Percentiles rank a stretch among this genome's conserved stretches.
Conservation (phyloP, 164 flowering plant genomes). For the Platanus orientalis region DNA sequence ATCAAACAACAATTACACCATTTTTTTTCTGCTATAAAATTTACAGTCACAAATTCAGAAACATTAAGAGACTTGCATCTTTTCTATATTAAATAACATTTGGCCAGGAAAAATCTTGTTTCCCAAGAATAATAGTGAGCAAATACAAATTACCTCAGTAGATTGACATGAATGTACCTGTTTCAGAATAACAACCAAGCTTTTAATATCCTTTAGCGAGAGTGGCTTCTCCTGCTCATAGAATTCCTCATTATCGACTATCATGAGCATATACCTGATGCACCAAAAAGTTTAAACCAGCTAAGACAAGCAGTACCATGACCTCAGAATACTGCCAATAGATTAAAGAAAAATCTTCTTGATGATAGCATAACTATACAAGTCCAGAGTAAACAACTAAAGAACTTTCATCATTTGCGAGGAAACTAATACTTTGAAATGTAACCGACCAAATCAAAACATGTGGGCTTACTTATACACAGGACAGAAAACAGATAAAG, state of each 20-base stretch:
- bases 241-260: conserved; percentile 95
- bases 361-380: background rate
- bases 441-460: background rate
- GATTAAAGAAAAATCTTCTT: background rate
- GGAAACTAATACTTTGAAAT: background rate
- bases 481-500: conserved; percentile 92
- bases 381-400: background rate
- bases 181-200: conserved; percentile 66
- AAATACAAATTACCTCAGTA: background rate
- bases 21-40: no score
- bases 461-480: conserved; percentile 70
- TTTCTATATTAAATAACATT: no score
- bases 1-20: no score
- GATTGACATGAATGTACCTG: conserved; percentile 46
- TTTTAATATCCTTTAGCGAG: conserved; percentile 64
- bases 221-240: conserved; percentile 94
- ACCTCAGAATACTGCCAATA: background rate
- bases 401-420: background rate
- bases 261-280: conserved; percentile 89
- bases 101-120: no score
- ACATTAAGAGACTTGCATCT: no score
- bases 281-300: conserved; percentile 14
- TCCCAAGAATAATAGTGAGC: background rate
- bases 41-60: no score
- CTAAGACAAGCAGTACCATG: background rate